Evolutionary conservation across 2,329 filamentous ascomycete genomes (phyloP).

Genomic region (Hysterium pulicare): DNA sequence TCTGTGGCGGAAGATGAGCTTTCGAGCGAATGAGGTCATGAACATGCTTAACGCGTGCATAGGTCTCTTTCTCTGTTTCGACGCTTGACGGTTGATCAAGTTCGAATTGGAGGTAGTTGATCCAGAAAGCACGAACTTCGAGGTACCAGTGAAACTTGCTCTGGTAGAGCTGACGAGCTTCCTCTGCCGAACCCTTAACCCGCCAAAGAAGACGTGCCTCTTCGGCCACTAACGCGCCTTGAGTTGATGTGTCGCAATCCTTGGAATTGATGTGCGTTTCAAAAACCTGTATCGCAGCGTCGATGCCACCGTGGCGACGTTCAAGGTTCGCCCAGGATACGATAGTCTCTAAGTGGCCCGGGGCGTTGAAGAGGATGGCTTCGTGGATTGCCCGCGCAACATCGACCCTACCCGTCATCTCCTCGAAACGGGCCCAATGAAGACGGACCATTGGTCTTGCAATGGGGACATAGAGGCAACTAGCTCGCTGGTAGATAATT

Average conservation of each 20-base stretch:
- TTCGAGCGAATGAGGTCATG: conserved; percentile 71
- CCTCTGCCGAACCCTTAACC: conserved; percentile 73
- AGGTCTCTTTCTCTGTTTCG: conserved; percentile 62
- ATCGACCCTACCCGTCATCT: conserved; percentile 72
- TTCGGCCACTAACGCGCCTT: conserved; percentile 81
- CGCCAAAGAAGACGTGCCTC: conserved; percentile 88
- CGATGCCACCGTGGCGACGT: conserved; percentile 76
- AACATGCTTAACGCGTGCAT: conserved; percentile 74
- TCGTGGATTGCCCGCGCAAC: conserved; percentile 82
- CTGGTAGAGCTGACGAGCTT: conserved; percentile 78
- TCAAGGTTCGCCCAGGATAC: conserved; percentile 83
- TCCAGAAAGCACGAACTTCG: conserved; percentile 86
- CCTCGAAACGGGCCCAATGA: conserved; percentile 93
- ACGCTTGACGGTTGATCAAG: conserved; percentile 71
- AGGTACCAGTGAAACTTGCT: conserved; percentile 81
- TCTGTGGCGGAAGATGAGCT: conserved; percentile 63
- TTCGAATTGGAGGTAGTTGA: conserved; percentile 84
- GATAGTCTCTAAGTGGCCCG: conserved; percentile 83
- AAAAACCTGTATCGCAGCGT: conserved; percentile 79
- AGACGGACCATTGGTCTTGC: conserved; percentile 79
- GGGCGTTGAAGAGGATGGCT: conserved; percentile 71
- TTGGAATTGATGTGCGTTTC: conserved; percentile 75
- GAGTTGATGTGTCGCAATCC: conserved; percentile 71
- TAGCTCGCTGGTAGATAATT: conserved; percentile 85
- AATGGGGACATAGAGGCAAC: conserved; percentile 81